Evolutionary conservation across 805 yeast species (phyloP), one percentile per base, ranked within the genome.

Genomic region (Sugiyamaella chiloensis): DNA sequence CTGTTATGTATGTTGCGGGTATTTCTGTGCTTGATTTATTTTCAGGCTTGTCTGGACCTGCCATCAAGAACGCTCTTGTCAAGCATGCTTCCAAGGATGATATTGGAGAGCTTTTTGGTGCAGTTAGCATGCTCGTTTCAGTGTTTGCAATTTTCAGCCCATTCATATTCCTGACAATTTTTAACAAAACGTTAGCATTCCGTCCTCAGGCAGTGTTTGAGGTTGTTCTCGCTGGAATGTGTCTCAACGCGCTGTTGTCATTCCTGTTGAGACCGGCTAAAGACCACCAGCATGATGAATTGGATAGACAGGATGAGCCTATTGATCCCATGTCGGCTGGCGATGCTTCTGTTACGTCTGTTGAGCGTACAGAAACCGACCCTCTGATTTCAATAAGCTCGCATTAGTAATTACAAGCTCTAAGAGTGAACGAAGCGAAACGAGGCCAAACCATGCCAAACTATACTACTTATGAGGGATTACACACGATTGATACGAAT

Each of bases 71-170:
- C 36, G 51, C 55, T 4, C 29, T 60, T 16, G 53, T 59, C 48
- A 60, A 60, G 47, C 54, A 59, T 39, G 53, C 56, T 8, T 51
- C 50, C 30, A 37, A 47, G 40, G 51, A 47, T 14, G 39, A 48
- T n/a, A 45, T 60, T 11, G 64, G 63, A 1, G 59, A 54, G 34
- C 50, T 57, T 14, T 42, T 60, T n/a, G 64, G 63, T 5, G 63
- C 60, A 1, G 24, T 59, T 16, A 51, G 55, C 3, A 43, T 57
- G 20, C 48, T 58, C 24, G 39, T 46, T 26, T 52, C 45, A 14
- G 24, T 56, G 17, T 52, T 52, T 2, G 40, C 45, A 12, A 52
- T 52, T 16, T 41, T 59, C 7, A 46, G 51, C 39, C 59, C 61
- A 17, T 45, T 53, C 12, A 12, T 47, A 6, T 52, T 53, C 16